Evolutionary conservation across 169 alveolate species (phyloP).

Genomic region (Perkinsus chesapeaki): DNA sequence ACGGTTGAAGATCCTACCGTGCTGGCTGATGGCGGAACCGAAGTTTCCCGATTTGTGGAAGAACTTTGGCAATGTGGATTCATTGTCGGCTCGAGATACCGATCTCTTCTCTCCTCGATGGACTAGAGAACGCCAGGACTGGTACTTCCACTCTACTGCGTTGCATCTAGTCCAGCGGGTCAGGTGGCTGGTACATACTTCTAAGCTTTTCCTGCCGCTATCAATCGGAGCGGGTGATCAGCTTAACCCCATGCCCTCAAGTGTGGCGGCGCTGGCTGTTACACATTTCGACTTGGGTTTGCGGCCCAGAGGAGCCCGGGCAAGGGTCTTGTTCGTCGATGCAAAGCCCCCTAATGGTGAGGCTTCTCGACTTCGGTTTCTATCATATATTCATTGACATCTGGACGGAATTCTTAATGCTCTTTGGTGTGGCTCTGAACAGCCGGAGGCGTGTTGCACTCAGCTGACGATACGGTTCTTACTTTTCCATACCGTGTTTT

Average conservation of each 20-base stretch:
- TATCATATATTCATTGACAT: no score
- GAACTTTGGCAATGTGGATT: neutral
- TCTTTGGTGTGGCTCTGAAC: no score
- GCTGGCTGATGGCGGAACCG: neutral
- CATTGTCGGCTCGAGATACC: neutral
- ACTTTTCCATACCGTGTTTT: no score
- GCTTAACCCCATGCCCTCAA: neutral
- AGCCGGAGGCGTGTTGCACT: no score
- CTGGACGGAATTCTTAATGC: no score
- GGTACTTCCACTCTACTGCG: neutral
- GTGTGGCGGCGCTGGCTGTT: neutral
- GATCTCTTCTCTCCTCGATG: neutral
- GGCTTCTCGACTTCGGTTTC: neutral
- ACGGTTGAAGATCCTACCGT: neutral
- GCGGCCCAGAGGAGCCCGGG: neutral
- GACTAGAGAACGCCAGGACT: neutral
- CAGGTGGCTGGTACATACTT: neutral
- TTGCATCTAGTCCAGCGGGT: no score
- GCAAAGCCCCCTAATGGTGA: neutral
- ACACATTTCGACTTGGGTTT: neutral
- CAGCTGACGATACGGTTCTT: no score
- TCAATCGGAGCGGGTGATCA: neutral
- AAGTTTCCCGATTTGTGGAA: neutral
- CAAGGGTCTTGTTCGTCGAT: neutral
- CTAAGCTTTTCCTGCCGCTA: neutral